A percentile compares a stretch with the other conserved stretches of the same genome.
Evolutionary conservation across 441 rosid genomes (phyloP).

Genomic region (Populus tomentosa): DNA sequence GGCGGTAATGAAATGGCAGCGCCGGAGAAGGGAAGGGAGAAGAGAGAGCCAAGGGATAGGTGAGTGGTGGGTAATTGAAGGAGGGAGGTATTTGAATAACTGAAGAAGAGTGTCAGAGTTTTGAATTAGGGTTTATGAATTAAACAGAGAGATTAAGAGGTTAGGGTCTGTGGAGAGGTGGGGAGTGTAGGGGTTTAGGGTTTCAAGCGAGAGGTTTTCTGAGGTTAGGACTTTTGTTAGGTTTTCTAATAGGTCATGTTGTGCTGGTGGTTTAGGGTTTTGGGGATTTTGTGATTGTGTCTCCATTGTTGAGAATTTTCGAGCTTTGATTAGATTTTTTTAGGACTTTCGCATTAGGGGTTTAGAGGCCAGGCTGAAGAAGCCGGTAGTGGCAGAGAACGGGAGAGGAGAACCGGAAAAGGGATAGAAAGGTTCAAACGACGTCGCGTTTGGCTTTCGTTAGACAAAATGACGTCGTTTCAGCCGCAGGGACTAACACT

Average conservation of each 20-base stretch:
- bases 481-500: too few species aligned
- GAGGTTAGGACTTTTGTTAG: conserved; percentile 38
- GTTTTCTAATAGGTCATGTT: conserved; percentile 24
- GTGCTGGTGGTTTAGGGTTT: conserved; percentile 1
- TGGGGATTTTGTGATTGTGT: neutral
- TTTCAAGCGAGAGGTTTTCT: conserved; percentile 21
- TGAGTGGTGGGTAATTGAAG: conserved; percentile 19
- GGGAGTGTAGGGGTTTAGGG: conserved; percentile 45
- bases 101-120: conserved; percentile 46
- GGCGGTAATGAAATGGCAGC: conserved; percentile 59
- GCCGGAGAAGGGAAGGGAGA: conserved; percentile 47
- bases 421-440: too few species aligned
- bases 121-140: conserved; percentile 42
- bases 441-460: too few species aligned
- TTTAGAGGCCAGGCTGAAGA: too few species aligned
- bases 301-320: neutral
- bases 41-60: conserved; percentile 59
- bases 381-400: too few species aligned
- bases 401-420: too few species aligned
- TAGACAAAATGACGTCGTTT: too few species aligned
- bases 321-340: too few species aligned
- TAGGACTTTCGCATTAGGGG: too few species aligned
- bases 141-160: conserved; percentile 42
- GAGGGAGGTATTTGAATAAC: conserved; percentile 48
- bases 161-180: conserved; percentile 38